Percentiles rank a stretch among this genome's conserved stretches.
These are phyloP conservation scores for Claviceps arundinis DNA, from an alignment of 2,329 filamentous ascomycete species.

Conservation along the genomic window DNA sequence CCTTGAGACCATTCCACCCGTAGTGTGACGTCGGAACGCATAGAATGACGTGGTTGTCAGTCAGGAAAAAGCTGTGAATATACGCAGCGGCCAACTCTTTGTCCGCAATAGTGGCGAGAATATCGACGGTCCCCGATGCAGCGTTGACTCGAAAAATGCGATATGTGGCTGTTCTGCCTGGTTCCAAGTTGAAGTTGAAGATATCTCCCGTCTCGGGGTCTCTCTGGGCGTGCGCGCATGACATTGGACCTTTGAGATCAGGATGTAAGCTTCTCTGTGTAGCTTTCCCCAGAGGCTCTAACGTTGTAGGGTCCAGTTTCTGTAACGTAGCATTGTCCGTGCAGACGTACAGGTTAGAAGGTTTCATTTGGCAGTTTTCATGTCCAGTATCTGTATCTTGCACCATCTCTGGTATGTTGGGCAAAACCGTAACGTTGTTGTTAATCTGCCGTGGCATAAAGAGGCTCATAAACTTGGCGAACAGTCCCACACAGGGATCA, in stretches of 20 bases:
- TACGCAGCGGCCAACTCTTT: slow-evolving; percentile 47
- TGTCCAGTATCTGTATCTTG: slow-evolving; percentile 5
- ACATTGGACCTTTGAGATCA: slow-evolving; percentile 50
- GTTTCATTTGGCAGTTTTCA: slow-evolving; percentile 21
- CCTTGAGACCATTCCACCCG: slow-evolving; percentile 40
- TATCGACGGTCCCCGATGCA: slow-evolving; percentile 49
- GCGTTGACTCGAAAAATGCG: slow-evolving; percentile 55
- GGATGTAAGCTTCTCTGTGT: slow-evolving; percentile 51
- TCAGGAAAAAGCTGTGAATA: slow-evolving; percentile 72
- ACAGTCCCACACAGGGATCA: slow-evolving; percentile 63
- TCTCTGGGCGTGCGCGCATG: slow-evolving; percentile 57
- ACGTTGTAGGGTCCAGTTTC: slow-evolving; percentile 52
- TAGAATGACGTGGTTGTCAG: slow-evolving; percentile 55
- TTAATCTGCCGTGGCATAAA: slow-evolving; percentile 31
- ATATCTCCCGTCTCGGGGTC: slow-evolving; percentile 62
- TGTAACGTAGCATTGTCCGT: slow-evolving; percentile 43
- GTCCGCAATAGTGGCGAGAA: slow-evolving; percentile 53
- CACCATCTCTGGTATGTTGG: slow-evolving; percentile 47
- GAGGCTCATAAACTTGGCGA: slow-evolving; percentile 55
- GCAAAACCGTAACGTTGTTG: slow-evolving; percentile 54
- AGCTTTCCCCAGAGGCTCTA: slow-evolving; percentile 57
- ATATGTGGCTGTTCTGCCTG: slow-evolving; percentile 46
- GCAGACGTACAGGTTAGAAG: slow-evolving; percentile 10
- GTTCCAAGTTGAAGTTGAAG: slow-evolving; percentile 69
- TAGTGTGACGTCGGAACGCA: slow-evolving; percentile 58